Evolutionary conservation across 768 basidiomycete genomes (phyloP).

Genomic region (Pulveroboletus sp.): DNA sequence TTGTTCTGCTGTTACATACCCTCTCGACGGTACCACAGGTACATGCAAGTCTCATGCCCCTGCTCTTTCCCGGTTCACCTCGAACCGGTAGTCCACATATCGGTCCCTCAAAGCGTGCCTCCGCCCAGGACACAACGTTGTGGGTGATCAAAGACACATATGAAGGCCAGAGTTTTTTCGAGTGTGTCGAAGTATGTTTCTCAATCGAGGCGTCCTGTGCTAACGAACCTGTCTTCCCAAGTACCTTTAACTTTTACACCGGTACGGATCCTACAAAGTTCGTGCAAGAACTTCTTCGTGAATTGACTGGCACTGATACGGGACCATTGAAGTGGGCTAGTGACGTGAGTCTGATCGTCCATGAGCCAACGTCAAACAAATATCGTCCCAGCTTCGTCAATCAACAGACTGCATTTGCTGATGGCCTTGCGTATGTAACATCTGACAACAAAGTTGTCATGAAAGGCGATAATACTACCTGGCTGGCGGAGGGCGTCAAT

Average conservation of each 20-base stretch:
- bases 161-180: slow-evolving; percentile 62
- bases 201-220: not conserved
- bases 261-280: slow-evolving; percentile 62
- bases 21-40: slow-evolving; percentile 11
- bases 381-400: slow-evolving; percentile 54
- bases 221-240: slow-evolving; percentile 23
- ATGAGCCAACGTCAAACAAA: slow-evolving; percentile 2
- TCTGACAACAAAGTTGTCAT: slow-evolving; percentile 61
- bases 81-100: not conserved
- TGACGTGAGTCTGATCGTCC: slow-evolving; percentile 47
- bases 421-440: slow-evolving; percentile 52
- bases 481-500: slow-evolving; percentile 46
- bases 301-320: slow-evolving; percentile 10
- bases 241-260: slow-evolving; percentile 57
- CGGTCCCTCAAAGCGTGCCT: slow-evolving; percentile 14
- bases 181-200: slow-evolving; percentile 41
- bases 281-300: slow-evolving; percentile 7
- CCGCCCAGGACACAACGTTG: slow-evolving; percentile 36
- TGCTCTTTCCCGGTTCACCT: slow-evolving; percentile 1
- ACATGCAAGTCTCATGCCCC: slow-evolving; percentile 10
- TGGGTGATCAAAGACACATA: slow-evolving; percentile 70
- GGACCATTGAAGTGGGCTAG: slow-evolving; percentile 50
- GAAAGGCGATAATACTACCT: slow-evolving; percentile 68
- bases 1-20: slow-evolving; percentile 12
- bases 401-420: slow-evolving; percentile 44